Evolutionary conservation across 305 asterid genomes (phyloP).

Genomic region (Solanum hybrid): DNA sequence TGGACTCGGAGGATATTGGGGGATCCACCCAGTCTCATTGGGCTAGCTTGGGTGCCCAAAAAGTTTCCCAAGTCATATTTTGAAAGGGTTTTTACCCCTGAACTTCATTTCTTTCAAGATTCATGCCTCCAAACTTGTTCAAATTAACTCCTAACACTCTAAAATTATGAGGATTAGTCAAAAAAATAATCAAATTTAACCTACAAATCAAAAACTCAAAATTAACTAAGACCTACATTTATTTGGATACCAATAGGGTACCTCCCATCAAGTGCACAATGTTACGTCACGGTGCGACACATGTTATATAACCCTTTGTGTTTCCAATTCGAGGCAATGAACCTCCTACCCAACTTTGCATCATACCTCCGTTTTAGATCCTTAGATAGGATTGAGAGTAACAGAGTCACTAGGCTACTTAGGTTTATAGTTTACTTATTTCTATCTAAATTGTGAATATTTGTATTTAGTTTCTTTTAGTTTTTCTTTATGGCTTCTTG

Average conservation of each 20-base stretch:
- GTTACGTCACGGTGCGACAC: not conserved
- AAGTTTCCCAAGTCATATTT: not conserved
- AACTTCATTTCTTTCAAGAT: not conserved
- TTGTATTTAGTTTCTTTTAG: no score
- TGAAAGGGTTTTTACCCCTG: not conserved
- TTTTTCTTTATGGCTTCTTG: no score
- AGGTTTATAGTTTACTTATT: no score
- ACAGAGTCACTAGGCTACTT: not conserved
- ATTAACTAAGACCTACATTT: not conserved
- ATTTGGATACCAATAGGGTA: not conserved
- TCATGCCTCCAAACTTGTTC: not conserved
- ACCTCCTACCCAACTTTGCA: not conserved
- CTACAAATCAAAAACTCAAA: not conserved
- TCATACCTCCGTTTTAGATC: not conserved
- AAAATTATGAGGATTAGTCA: not conserved
- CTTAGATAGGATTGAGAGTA: not conserved
- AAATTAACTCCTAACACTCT: no score
- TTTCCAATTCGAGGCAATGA: not conserved
- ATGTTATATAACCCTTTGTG: not conserved
- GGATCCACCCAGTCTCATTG: not conserved
- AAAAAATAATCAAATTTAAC: no score
- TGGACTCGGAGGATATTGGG: not conserved
- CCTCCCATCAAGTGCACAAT: not conserved
- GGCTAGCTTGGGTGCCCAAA: not conserved
- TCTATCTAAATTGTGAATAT: no score